Percentiles rank a stretch among this genome's conserved stretches.
Conservation (phyloP, 352 stramenopile species). For the Poterioochromonas sp. region DNA sequence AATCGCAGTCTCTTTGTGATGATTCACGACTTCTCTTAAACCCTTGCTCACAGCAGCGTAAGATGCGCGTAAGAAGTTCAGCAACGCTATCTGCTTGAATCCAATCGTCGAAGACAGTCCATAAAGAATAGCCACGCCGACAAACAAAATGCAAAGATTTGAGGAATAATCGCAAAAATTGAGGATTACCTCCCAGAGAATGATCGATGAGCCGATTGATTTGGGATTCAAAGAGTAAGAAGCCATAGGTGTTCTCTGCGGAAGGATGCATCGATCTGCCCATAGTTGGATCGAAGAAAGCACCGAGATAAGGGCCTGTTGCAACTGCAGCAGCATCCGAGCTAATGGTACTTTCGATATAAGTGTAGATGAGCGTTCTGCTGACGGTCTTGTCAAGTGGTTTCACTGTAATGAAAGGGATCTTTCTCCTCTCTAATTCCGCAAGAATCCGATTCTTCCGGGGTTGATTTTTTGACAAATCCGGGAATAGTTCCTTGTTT, state of each 20-base stretch:
- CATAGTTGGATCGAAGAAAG: neutral
- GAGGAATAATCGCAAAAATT: constrained; percentile 37
- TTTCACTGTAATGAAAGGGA: constrained; percentile 11
- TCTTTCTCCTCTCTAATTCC: constrained; percentile 35
- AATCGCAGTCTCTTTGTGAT: constrained; percentile 18
- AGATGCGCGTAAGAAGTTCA: constrained; percentile 27
- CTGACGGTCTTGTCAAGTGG: neutral
- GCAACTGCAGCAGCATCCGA: neutral
- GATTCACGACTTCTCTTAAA: neutral
- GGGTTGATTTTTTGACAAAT: neutral
- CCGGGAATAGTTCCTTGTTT: neutral
- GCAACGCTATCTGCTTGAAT: constrained; percentile 19
- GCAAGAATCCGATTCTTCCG: constrained; percentile 37
- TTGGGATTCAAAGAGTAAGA: constrained; percentile 28
- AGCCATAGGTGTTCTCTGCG: neutral
- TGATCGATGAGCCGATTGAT: constrained; percentile 24
- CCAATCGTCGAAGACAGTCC: constrained; percentile 35
- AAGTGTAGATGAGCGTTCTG: constrained; percentile 13
- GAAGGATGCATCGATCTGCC: neutral
- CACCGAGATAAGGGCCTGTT: neutral
- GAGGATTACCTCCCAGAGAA: constrained; percentile 24
- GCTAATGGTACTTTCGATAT: constrained; percentile 6
- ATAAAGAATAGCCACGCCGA: constrained; percentile 37
- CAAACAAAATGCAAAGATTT: constrained; percentile 24
- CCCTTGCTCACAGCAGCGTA: constrained; percentile 32